A percentile compares a stretch with the other conserved stretches of the same genome.
Evolutionary conservation across 192 early-diverging fungal species (phyloP).

Genomic region (Pilaira anomala): DNA sequence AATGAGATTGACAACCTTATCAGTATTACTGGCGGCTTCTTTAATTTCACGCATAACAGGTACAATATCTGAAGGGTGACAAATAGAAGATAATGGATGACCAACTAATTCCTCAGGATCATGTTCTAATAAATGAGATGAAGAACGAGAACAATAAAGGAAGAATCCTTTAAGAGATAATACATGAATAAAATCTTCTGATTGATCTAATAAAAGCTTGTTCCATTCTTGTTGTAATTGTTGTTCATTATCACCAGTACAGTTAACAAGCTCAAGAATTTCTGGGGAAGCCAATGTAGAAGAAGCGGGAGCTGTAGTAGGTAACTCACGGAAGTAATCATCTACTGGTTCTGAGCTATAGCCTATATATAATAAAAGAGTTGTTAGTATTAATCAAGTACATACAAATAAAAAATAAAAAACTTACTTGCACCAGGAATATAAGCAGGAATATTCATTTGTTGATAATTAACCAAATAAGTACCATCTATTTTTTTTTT

Average conservation of each 20-base stretch:
- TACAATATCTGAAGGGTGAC: slow-evolving; percentile 64
- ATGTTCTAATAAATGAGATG: slow-evolving; percentile 49
- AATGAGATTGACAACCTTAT: slow-evolving; percentile 48
- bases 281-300: slow-evolving; percentile 27
- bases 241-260: slow-evolving; percentile 27
- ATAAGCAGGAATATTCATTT: slow-evolving; percentile 39
- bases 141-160: slow-evolving; percentile 53
- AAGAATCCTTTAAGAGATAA: slow-evolving; percentile 67
- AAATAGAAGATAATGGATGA: slow-evolving; percentile 50
- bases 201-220: slow-evolving; percentile 47
- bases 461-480: slow-evolving; percentile 50
- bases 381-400: no score
- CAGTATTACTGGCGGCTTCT: slow-evolving; percentile 32
- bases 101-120: slow-evolving; percentile 54
- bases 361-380: neutral
- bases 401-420: no score
- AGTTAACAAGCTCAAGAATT: slow-evolving; percentile 37
- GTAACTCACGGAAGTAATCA: slow-evolving; percentile 38
- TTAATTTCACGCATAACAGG: slow-evolving; percentile 64
- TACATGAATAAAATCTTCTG: slow-evolving; percentile 62
- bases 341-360: slow-evolving; percentile 30
- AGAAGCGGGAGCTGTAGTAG: slow-evolving; percentile 23
- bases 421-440: slow-evolving; percentile 29
- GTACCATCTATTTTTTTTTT: slow-evolving; percentile 55
- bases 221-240: slow-evolving; percentile 35